A percentile compares a stretch with the other conserved stretches of the same genome.
Conservation (phyloP, 1,139 yeast species). For the Oligophagozyma castellii region DNA sequence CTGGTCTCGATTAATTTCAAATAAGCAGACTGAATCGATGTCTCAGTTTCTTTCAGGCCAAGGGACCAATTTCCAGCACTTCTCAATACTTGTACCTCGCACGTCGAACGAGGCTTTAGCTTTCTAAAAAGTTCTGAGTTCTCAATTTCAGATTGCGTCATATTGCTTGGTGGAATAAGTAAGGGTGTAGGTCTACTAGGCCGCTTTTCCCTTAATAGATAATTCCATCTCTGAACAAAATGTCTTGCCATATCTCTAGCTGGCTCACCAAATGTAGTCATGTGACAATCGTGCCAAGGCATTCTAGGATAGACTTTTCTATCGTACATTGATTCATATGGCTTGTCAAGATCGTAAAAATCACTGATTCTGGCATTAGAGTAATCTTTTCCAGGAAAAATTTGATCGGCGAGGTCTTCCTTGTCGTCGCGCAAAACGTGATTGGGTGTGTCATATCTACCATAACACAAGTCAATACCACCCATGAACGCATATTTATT, state of each 20-base stretch:
- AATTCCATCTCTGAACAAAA: conserved; percentile 97
- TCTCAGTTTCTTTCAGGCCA: conserved; percentile 74
- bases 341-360: conserved; percentile 65
- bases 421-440: conserved; percentile 79
- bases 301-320: conserved; percentile 71
- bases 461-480: conserved; percentile 91
- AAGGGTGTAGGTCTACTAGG: conserved; percentile 91
- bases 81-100: conserved; percentile 81
- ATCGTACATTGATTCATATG: conserved; percentile 88
- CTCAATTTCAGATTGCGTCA: conserved; percentile 56
- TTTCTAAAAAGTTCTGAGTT: conserved; percentile 36
- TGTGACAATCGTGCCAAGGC: conserved; percentile 99
- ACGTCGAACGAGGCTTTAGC: conserved; percentile 43
- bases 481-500: conserved; percentile 85
- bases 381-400: conserved; percentile 94
- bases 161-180: conserved; percentile 83
- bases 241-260: conserved; percentile 90
- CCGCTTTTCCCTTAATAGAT: conserved; percentile 76
- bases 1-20: conserved; percentile 81
- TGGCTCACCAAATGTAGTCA: conserved; percentile 90
- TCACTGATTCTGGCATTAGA: conserved; percentile 91
- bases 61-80: conserved; percentile 90
- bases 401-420: conserved; percentile 40
- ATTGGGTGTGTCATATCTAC: conserved; percentile 93
- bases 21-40: conserved; percentile 87